These are phyloP conservation scores for Sherardia arvensis DNA, from an alignment of 257 asterid species.

Conservation along the genomic window DNA sequence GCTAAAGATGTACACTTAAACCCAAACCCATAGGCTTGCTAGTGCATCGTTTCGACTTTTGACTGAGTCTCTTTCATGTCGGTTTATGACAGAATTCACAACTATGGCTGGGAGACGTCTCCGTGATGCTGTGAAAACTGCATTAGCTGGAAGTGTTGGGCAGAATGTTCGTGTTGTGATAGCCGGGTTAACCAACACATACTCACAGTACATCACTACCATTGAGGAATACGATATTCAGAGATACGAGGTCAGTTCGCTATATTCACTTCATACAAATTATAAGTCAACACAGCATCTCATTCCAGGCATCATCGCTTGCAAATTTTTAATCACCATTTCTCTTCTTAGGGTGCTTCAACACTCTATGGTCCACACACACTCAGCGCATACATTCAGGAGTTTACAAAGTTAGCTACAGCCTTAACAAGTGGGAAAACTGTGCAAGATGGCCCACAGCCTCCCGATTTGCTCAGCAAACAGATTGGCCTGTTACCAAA, in stretches of 20 bases:
- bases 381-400: slow-evolving; percentile 78
- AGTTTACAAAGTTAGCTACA: slow-evolving; percentile 64
- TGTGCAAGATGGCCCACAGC: slow-evolving; percentile 66
- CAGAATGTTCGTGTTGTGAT: slow-evolving; percentile 72
- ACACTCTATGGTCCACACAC: slow-evolving; percentile 91
- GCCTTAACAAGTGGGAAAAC: slow-evolving; percentile 40
- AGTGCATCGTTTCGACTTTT: neutral
- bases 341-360: slow-evolving; percentile 70
- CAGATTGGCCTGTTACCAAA: slow-evolving; percentile 73
- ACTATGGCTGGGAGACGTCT: slow-evolving; percentile 99
- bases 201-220: slow-evolving; percentile 87
- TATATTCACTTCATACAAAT: neutral
- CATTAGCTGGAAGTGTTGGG: slow-evolving; percentile 36
- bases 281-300: neutral
- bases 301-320: neutral
- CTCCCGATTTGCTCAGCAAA: slow-evolving; percentile 63
- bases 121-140: slow-evolving; percentile 74
- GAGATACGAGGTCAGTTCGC: slow-evolving; percentile 84
- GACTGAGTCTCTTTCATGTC: neutral
- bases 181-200: slow-evolving; percentile 92
- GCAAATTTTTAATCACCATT: neutral
- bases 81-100: slow-evolving; percentile 54
- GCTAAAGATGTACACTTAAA: neutral
- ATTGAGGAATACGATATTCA: slow-evolving; percentile 88
- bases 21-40: neutral